Percentiles rank a stretch among this genome's conserved stretches.
Conservation (phyloP, 768 basidiomycete genomes). For the Lactarius indigo region DNA sequence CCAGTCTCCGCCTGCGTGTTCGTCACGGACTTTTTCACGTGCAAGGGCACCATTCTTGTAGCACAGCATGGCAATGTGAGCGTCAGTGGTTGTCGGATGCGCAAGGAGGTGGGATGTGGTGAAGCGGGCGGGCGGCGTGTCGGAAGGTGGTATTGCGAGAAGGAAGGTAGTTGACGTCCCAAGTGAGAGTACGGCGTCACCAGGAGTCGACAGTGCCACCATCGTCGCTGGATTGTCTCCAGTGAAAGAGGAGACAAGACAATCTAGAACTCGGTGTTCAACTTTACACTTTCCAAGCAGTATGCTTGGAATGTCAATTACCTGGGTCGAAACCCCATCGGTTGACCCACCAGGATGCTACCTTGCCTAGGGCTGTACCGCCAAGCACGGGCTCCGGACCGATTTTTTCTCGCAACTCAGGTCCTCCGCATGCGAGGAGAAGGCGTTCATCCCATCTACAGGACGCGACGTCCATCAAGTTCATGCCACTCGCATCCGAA, state of each 20-base stretch:
- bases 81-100: constrained; percentile 57
- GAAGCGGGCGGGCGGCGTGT: constrained; percentile 61
- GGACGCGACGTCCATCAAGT: constrained; percentile 73
- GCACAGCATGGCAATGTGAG: constrained; percentile 86
- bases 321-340: constrained; percentile 73
- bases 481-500: constrained; percentile 91
- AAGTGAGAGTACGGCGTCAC: constrained; percentile 80
- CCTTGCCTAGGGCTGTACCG: constrained; percentile 60
- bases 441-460: constrained; percentile 71
- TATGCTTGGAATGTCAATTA: constrained; percentile 26
- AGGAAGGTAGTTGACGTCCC: constrained; percentile 89
- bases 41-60: constrained; percentile 88
- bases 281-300: background rate
- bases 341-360: constrained; percentile 67
- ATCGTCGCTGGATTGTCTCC: constrained; percentile 90
- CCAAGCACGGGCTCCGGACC: constrained; percentile 76
- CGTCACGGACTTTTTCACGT: constrained; percentile 71
- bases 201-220: constrained; percentile 65
- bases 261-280: constrained; percentile 43
- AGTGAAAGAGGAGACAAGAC: constrained; percentile 78
- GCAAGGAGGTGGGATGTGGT: constrained; percentile 74
- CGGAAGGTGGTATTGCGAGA: constrained; percentile 66
- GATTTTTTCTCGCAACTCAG: constrained; percentile 62
- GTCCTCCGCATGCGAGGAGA: constrained; percentile 64
- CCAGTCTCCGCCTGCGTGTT: constrained; percentile 62